Base-by-base conservation (phyloP, 768 basidiomycete species). In the Rhizopogon vinicolor region DNA sequence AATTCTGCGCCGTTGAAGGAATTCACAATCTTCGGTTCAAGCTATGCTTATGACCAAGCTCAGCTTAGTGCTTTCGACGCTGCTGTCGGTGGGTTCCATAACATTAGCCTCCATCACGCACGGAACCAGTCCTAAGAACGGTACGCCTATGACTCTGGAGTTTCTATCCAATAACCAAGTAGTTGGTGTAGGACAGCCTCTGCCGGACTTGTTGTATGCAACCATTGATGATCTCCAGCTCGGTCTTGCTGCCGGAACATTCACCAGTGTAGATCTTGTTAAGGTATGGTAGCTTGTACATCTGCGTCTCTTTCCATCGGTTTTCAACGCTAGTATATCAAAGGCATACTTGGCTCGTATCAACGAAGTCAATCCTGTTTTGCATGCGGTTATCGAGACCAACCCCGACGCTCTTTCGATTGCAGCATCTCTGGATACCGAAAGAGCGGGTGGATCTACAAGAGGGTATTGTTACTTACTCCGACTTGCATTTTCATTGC, bases 291-390 rank as follows among this genome's bases (percentile, higher is more conserved):
- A 3, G 1, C 16, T 22, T 37, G 19, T 16, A 14, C 35, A 14
- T 37, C 16, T 25, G 14, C 14, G 5, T 49, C 16, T 25, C 5
- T 37, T 35, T 37, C 13, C 2, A 16, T 35, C 46, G 14, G 7
- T 22, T 22, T 49, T 7, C 1, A 49, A 18, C 7, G 7, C 18
- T 31, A 13, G 35, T 7, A 19, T 35, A 37, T 49, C 33, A 49
- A 49, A 49, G 48, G 48, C 48, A 49, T 49, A 49, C 48, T 35
- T 49, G 48, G 48, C 48, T 25, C 48, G 48, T 10, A 49, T 49
- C 22, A 3, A 49, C 10, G 48, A 49, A 7, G 48, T 49, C 9
- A 49, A 49, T 6, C 35, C 48, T 1, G 19, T 49, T 49, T 37
- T 49, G 5, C 48, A 49, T 49, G 48, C 48, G 5, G 37, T 49